Base-by-base conservation (phyloP, 306 rosid genomes). In the Ormosia semicastrata region DNA sequence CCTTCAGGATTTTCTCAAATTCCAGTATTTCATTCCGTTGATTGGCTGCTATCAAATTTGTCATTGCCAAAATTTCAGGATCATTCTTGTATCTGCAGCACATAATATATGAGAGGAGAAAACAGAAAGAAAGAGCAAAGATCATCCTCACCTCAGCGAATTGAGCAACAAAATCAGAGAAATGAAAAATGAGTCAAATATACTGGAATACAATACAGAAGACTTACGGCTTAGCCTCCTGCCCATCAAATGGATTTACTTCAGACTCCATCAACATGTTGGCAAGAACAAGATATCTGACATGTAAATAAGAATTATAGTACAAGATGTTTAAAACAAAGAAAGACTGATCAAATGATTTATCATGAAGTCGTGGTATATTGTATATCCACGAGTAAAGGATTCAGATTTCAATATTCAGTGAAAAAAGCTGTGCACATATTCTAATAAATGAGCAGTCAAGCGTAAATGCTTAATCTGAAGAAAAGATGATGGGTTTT, bases 41-140 rank as follows among this genome's bases (percentile, higher is more conserved):
- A 86, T 91, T 93, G 11, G 99, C 98, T 76, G 99, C 98, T 81
- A 95, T 92, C 60, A 95, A 90, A 87, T 95, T 95, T 86, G 99
- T 95, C 99, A 95, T 95, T 10, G 97, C 99, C 89, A 95, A 87
- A 86, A 95, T 95, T 88, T 95, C 99, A 40, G 99, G 97, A 79
- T 95, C 99, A 83, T 91, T 95, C 92, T 95, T 93, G 84, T 95
- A 95, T 77, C 99, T 91, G 90, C 64, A 24, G 17, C 10, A 49
- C 17, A 49, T 12, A 13, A 49, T 47, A 71, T 56, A 77, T 73
- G 54, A 80, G 10, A 53, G n/a, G 54, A 29, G 62, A 69, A 66
- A 50, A 6, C 8, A 41, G 71, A 32, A 8, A 52, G n/a, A 76
- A 65, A 9, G 9, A 64, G 64, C 2, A 13, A 4, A 50, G 62